Evolutionary conservation across 163 green algal genomes (phyloP).

Genomic region (Smithsoniella earleae): DNA sequence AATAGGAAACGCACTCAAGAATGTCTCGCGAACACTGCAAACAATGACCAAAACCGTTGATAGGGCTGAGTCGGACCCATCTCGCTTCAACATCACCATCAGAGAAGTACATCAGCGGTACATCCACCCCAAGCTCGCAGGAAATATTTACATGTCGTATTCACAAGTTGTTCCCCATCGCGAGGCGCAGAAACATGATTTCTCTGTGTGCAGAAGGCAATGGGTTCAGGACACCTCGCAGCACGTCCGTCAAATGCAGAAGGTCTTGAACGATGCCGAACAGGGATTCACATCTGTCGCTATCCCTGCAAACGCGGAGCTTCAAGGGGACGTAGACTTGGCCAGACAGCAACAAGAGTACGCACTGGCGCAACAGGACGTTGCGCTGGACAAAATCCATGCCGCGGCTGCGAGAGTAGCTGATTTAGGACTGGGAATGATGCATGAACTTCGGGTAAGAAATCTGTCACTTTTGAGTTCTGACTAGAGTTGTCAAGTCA

Average conservation of each 20-base stretch:
- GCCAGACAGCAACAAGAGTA: conserved; percentile 6
- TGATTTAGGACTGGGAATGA: conserved; percentile 22
- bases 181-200: not conserved
- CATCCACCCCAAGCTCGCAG: not conserved
- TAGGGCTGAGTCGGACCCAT: conserved; percentile 15
- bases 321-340: conserved; percentile 11
- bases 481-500: too few relatives aligned
- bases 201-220: conserved; percentile 5
- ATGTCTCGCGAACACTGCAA: not conserved
- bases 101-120: conserved; percentile 7
- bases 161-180: not conserved
- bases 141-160: not conserved
- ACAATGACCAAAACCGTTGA: conserved; percentile 27
- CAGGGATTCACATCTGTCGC: conserved; percentile 24
- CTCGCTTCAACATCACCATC: conserved; percentile 13
- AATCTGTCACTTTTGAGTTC: not conserved
- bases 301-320: conserved; percentile 17
- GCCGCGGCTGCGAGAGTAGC: not conserved
- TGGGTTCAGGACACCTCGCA: conserved; percentile 12
- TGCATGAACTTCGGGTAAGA: conserved; percentile 24
- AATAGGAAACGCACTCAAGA: not conserved
- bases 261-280: not conserved
- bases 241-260: conserved; percentile 12
- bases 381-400: conserved; percentile 29
- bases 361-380: not conserved